Base-by-base conservation (phyloP, 2,329 filamentous ascomycete species). In the Myriosclerotinia curreyana region DNA sequence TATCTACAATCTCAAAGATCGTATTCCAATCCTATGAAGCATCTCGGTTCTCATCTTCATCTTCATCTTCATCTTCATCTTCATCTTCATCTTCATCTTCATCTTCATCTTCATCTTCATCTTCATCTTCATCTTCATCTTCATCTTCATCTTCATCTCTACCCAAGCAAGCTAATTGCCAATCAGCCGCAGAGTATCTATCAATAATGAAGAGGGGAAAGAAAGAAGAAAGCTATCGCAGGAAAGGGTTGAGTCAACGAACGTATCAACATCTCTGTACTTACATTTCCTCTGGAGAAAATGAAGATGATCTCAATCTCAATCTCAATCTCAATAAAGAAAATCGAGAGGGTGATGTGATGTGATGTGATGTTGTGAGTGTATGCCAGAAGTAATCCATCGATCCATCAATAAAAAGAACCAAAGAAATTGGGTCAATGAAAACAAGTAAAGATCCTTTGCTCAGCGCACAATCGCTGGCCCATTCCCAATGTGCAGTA, bases 291-390 rank as follows among this genome's bases (percentile, higher is more conserved):
- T 48, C 15, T 4, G 22, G 31, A 58, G 15, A 20, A 48, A 58
- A 58, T 25, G 46, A 58, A 58, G 55, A 48, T 58, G 55, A 48
- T 58, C n/a, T 25, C 55, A 25, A 58, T 34, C 28, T 36, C 55
- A 25, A 58, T 34, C 28, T 36, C 42, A 11, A 5, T 31, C 28
- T 31, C 28, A 31, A 3, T 31, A 36, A 46, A 20, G 15, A 25
- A 3, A 49, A 9, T 25, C 46, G 28, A 58, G 42, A 48, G 28
- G 20, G n/a, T 25, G 42, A 20, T 49, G 31, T 59, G 14, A 59
- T 48, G 25, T 48, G 28, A 31, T 31, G 28, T 31, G 28, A 31
- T n/a, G 55, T 48, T n/a, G 55, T 48, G 42, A 48, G 55, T 59
- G 42, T 48, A 25, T 59, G 42, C 28, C 5, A 34, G 20, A 38